These are phyloP conservation scores for Friedmanniomyces simplex DNA, from an alignment of 495 filamentous ascomycete species.

Conservation along the genomic window DNA sequence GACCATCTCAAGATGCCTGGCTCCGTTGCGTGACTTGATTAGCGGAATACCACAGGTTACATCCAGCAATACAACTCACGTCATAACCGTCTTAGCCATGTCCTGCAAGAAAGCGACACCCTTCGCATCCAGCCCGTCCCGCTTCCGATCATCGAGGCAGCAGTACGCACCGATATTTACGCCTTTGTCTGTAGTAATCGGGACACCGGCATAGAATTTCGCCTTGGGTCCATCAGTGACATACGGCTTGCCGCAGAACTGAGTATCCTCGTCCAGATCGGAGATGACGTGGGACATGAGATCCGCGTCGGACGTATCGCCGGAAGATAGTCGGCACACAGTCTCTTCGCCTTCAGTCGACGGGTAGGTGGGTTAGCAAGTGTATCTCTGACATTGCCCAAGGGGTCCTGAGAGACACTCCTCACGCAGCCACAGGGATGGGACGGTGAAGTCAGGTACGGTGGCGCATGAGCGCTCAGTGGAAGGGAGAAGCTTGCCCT, in stretches of 20 bases:
- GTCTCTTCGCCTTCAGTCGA: too few relatives aligned
- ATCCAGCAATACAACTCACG: too few relatives aligned
- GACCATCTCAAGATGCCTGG: conserved; percentile 15
- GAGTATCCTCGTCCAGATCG: conserved; percentile 9
- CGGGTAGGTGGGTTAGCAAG: too few relatives aligned
- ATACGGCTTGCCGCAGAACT: conserved; percentile 12
- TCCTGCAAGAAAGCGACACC: conserved; percentile 33
- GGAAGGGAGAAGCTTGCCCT: too few relatives aligned
- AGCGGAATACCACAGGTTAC: too few relatives aligned
- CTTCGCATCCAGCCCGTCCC: conserved; percentile 28
- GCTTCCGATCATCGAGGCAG: conserved; percentile 12
- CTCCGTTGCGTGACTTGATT: too few relatives aligned
- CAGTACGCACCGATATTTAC: conserved; percentile 22
- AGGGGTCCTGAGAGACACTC: too few relatives aligned
- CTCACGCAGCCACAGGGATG: too few relatives aligned
- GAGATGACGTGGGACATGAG: conserved; percentile 6
- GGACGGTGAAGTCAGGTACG: too few relatives aligned
- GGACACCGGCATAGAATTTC: conserved; percentile 24
- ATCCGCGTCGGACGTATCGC: background rate
- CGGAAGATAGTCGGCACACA: too few relatives aligned
- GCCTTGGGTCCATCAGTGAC: conserved; percentile 11
- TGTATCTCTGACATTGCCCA: too few relatives aligned
- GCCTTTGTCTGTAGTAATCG: conserved; percentile 17
- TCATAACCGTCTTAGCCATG: conserved; percentile 16
- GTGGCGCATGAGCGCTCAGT: too few relatives aligned